phyloP scores from a whole-genome alignment of 805 yeast species.

The Metschnikowia baotianmanensis region DNA sequence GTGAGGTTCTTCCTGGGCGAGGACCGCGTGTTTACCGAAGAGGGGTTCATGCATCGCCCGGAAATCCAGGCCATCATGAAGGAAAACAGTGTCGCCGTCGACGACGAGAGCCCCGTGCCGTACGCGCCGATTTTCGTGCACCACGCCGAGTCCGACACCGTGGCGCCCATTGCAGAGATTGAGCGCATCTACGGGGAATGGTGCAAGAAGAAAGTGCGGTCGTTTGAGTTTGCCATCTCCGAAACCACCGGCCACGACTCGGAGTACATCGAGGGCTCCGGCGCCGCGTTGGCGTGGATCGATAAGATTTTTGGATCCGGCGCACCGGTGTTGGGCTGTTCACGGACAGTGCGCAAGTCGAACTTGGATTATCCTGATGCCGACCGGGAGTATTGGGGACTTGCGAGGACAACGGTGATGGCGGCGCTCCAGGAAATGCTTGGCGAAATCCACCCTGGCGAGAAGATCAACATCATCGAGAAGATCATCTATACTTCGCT shows the following conservation, averaged over 20 bases:
- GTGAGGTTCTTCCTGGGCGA: slow-evolving; percentile 8
- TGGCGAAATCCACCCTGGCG: slow-evolving; percentile 3
- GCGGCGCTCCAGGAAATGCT: slow-evolving; percentile 4
- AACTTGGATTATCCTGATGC: slow-evolving; percentile 16
- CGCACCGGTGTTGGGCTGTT: slow-evolving; percentile 13
- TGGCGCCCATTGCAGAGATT: slow-evolving; percentile 22
- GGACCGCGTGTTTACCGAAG: slow-evolving; percentile 9
- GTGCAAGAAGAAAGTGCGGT: slow-evolving; percentile 28
- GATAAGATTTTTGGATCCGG: slow-evolving; percentile 11
- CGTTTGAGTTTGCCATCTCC: slow-evolving; percentile 29
- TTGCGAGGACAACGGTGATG: slow-evolving; percentile 2
- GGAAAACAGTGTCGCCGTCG: slow-evolving; percentile 8
- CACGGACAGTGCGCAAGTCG: slow-evolving; percentile 9
- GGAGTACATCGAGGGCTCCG: slow-evolving; percentile 18
- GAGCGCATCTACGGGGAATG: slow-evolving; percentile 25
- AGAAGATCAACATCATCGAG: slow-evolving; percentile 1
- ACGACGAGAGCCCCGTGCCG: slow-evolving; percentile 16
- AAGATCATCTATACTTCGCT: background rate
- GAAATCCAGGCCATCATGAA: slow-evolving; percentile 6
- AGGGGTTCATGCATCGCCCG: slow-evolving; percentile 5
- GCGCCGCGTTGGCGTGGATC: slow-evolving; percentile 15
- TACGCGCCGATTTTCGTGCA: slow-evolving; percentile 26
- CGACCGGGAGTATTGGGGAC: slow-evolving; percentile 6
- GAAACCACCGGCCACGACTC: slow-evolving; percentile 27
- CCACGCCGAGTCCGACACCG: slow-evolving; percentile 23